These are phyloP conservation scores for Candida namnaoensis DNA, from an alignment of 805 yeast species.

Conservation along the genomic window DNA sequence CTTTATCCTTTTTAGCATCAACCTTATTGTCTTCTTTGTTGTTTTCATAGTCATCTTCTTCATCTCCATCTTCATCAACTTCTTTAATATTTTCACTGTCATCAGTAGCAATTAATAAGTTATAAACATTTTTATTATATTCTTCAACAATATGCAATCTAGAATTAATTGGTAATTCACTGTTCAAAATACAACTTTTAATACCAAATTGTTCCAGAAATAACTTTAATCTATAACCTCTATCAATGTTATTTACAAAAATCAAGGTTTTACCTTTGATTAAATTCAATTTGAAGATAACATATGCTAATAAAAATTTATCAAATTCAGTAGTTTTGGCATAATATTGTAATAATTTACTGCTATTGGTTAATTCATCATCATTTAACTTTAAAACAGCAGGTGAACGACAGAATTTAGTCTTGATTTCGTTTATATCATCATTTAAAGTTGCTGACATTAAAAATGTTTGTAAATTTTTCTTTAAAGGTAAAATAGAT, in stretches of 20 bases:
- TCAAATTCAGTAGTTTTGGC: constrained; percentile 85
- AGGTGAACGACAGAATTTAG: constrained; percentile 71
- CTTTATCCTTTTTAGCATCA: constrained; percentile 44
- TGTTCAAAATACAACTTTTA: constrained; percentile 77
- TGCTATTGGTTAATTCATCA: constrained; percentile 42
- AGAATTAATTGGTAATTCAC: constrained; percentile 89
- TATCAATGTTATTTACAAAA: constrained; percentile 89
- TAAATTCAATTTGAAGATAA: constrained; percentile 79
- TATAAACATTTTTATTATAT: constrained; percentile 83
- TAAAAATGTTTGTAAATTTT: constrained; percentile 76
- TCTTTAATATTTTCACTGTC: constrained; percentile 59
- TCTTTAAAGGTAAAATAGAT: constrained; percentile 57
- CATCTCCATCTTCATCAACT: constrained; percentile 31
- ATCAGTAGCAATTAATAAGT: constrained; percentile 88
- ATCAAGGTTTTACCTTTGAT: constrained; percentile 86
- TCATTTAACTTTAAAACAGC: constrained; percentile 77
- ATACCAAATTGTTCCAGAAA: constrained; percentile 94
- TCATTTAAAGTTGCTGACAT: constrained; percentile 96
- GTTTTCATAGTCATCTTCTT: constrained; percentile 11
- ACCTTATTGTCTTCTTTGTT: constrained; percentile 15
- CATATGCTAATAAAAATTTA: constrained; percentile 84
- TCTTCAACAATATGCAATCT: constrained; percentile 93
- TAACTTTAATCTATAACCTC: constrained; percentile 87
- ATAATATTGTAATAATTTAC: constrained; percentile 73
- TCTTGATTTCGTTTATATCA: constrained; percentile 71